Evolutionary conservation across 306 rosid species (phyloP), one percentile per base, ranked within the genome.

Genomic region (Dalbergia cochinchinensis): DNA sequence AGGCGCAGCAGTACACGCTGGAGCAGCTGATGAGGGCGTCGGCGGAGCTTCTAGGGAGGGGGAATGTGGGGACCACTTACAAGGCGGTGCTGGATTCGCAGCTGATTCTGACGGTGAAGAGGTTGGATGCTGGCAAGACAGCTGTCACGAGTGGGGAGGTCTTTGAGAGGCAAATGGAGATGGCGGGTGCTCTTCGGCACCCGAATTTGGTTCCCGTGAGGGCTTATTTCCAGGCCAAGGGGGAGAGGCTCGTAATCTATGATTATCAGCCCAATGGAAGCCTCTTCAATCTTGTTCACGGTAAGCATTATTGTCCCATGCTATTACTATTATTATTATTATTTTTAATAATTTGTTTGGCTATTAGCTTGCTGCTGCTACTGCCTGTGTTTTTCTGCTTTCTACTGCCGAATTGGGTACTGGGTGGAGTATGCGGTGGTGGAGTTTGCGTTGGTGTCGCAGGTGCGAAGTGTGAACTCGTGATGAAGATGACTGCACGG

Each of bases 251-350:
- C 11, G 88, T 94, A 60, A 87, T 94, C 62, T 94, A 78, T 47
- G 97, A 91, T 78, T 90, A 91, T 85, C 99, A 91, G 64, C 88
- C 97, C 41, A 94, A 94, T 48, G 99, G 99, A 20, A 92, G 97
- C 68, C 92, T 94, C 85, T 87, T 83, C 88, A 92, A 87, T 76
- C 97, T 94, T 31, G 81, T 94, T 71, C 99, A 94, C 69, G 99
- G 98, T 94, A 61, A 82, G 80, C 78, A 35, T 18, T 35, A 10
- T 54, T 16, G 22, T 6, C 7, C 60, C 4, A n/a, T 54, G 13
- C 20, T n/a, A 13, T 2, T 5, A 2, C 4, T 57, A 26, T 26
- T 26, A 26, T 26, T 26, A 22, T 22, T 22, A 22, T 22, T 22
- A 22, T 22, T 26, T 26, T 26, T 26, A 26, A 26, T 78, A 5